Conservation (phyloP, 2,329 filamentous ascomycete species). For the Hortaea sp. region DNA sequence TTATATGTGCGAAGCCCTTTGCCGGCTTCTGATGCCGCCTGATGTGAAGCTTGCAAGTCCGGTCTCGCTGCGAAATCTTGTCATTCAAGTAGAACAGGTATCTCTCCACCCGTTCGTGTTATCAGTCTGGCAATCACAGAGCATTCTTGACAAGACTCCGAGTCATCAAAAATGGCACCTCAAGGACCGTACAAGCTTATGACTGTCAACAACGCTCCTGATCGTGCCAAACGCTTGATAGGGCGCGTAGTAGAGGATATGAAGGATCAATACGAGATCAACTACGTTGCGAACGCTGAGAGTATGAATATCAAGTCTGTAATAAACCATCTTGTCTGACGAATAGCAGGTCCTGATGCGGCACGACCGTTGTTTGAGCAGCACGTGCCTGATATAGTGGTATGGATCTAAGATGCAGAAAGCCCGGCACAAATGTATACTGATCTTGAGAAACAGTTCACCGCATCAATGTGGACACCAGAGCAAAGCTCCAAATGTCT, state of each 20-base stretch:
- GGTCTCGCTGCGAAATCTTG: too few species aligned
- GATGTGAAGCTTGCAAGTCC: too few species aligned
- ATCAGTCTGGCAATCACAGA: too few species aligned
- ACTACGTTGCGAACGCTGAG: conserved; percentile 52
- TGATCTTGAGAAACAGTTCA: conserved; percentile 37
- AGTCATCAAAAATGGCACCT: conserved; percentile 6
- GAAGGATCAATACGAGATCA: conserved; percentile 54
- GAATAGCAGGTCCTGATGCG: conserved; percentile 6
- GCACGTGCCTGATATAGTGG: conserved; percentile 31
- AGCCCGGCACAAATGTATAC: neutral
- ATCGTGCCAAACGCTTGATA: conserved; percentile 52
- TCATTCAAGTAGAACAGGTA: too few species aligned
- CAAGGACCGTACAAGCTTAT: conserved; percentile 52
- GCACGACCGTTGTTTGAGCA: conserved; percentile 6
- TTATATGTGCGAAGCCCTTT: too few species aligned
- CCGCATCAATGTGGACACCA: conserved; percentile 49
- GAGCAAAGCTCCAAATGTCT: conserved; percentile 40
- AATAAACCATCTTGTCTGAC: neutral
- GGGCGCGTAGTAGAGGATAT: conserved; percentile 51
- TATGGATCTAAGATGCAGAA: conserved; percentile 22
- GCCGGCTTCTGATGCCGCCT: too few species aligned
- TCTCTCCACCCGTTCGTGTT: too few species aligned
- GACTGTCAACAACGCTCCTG: conserved; percentile 59
- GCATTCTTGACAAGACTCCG: too few species aligned
- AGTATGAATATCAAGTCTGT: conserved; percentile 32